A percentile compares a stretch with the other conserved stretches of the same genome.
phyloP scores from a whole-genome alignment of 495 filamentous ascomycete species.

The Xylaria flabelliformis region DNA sequence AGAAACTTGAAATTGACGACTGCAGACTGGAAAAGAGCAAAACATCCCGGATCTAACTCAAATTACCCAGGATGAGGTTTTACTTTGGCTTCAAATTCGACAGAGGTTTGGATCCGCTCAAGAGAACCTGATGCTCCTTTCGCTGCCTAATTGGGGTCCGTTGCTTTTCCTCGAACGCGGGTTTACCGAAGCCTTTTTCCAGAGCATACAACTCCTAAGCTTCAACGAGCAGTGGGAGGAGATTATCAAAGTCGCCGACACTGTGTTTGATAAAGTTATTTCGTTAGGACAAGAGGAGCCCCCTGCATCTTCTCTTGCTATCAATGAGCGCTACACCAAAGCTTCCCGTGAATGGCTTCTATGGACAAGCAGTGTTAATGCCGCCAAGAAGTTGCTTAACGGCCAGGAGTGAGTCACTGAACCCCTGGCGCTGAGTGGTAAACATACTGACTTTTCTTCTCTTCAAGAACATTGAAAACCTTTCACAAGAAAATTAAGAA shows the following conservation, averaged over 20 bases:
- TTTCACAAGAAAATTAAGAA: conserved; percentile 18
- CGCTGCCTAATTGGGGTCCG: conserved; percentile 28
- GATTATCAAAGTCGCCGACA: conserved; percentile 23
- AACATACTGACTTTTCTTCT: neutral
- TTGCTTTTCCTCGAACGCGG: conserved; percentile 35
- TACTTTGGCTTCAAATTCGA: conserved; percentile 36
- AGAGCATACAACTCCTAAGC: conserved; percentile 25
- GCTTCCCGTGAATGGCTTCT: conserved; percentile 41
- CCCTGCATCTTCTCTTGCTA: neutral
- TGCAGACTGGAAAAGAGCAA: conserved; percentile 6
- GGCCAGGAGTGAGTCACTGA: conserved; percentile 39
- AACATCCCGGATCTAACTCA: neutral
- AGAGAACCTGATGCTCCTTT: conserved; percentile 34
- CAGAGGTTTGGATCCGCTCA: conserved; percentile 24
- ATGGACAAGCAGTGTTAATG: conserved; percentile 39
- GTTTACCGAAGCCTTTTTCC: conserved; percentile 22
- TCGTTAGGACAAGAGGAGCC: neutral
- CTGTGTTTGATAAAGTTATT: conserved; percentile 30
- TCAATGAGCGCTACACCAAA: neutral
- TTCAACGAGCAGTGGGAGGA: conserved; percentile 25
- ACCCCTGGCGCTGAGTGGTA: neutral
- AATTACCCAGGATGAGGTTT: conserved; percentile 25
- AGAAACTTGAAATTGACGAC: neutral
- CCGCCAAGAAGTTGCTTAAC: conserved; percentile 40
- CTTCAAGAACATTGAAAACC: neutral